Conservation (phyloP, 2,329 filamentous ascomycete species). For the Sporothrix mexicana region DNA sequence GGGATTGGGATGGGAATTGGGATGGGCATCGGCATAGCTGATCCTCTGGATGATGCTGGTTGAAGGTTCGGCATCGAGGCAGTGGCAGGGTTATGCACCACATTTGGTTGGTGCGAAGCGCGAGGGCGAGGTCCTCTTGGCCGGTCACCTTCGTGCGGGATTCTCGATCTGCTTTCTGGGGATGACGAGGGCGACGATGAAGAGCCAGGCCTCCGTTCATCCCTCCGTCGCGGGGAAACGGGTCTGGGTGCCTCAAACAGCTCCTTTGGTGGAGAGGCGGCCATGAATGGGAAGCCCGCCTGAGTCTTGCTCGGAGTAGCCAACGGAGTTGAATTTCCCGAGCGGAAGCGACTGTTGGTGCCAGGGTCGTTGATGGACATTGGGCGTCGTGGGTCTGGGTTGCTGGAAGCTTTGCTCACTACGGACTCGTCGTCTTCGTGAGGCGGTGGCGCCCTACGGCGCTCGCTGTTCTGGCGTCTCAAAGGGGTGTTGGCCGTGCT, state of each 20-base stretch:
- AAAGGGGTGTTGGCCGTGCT: constrained; percentile 33
- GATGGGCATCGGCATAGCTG: constrained; percentile 29
- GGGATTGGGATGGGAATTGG: constrained; percentile 31
- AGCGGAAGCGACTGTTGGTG: constrained; percentile 40
- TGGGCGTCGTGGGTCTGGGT: constrained; percentile 32
- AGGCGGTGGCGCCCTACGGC: constrained; percentile 46
- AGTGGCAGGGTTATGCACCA: constrained; percentile 37
- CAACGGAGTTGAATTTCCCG: constrained; percentile 47
- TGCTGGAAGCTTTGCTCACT: constrained; percentile 28
- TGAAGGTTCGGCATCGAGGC: constrained; percentile 21
- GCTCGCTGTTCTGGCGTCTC: constrained; percentile 42
- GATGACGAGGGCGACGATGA: constrained; percentile 44
- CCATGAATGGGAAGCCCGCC: constrained; percentile 32
- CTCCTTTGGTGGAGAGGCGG: constrained; percentile 19
- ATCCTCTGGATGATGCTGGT: constrained; percentile 11
- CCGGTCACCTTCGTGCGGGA: constrained; percentile 31
- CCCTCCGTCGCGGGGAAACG: constrained; percentile 32
- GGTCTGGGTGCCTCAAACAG: not conserved
- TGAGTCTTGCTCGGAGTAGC: constrained; percentile 43
- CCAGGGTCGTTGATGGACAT: constrained; percentile 36
- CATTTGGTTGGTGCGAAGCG: constrained; percentile 42
- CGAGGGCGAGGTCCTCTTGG: constrained; percentile 38
- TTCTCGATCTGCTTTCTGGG: constrained; percentile 38
- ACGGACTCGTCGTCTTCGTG: constrained; percentile 46
- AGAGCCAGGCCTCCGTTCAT: constrained; percentile 41